Evolutionary conservation across 2,329 filamentous ascomycete species (phyloP), one percentile per base, ranked within the genome.

Genomic region (Amauroascus niger): DNA sequence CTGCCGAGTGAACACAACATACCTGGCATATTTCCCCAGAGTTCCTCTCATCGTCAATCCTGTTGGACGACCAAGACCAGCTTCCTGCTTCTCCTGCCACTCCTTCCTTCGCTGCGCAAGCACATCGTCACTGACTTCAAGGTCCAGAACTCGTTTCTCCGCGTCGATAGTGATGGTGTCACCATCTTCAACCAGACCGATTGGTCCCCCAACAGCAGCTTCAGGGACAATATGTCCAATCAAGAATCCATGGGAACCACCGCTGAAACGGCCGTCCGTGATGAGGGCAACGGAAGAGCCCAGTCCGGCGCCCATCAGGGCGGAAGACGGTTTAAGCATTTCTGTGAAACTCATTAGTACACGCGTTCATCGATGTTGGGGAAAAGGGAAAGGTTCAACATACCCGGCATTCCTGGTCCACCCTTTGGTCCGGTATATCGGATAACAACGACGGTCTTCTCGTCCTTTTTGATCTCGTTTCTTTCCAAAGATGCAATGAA

Each of bases 141-240:
- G 53, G 28, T 61, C 57, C 6, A 61, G 54, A n/a, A 55, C 13
- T 26, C 58, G 54, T 26, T 59, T 81, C 61, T 87, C 82, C 0
- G 90, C 89, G 66, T 93, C 87, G 63, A 97, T 96, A 2, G 86
- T 89, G 49, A 97, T 82, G 24, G 80, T 70, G 69, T 97, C 91
- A 1, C 88, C 91, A 62, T 94, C 79, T 61, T 74, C 67, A 1
- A 96, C 87, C 5, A 95, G 73, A 0, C 86, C 90, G 64, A 97
- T 89, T 0, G 91, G 90, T 0, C 91, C 91, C 14, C 91, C 91
- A 1, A 85, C 84, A 1, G 87, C 88, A 0, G 91, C 91, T 70
- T 97, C 91, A 1, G 91, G 91, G 2, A 87, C 86, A 13, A 96
- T 88, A 64, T 67, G 65, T 5, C 65, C 65, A n/a, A 67, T 67